Evolutionary conservation across 2,329 filamentous ascomycete species (phyloP), one percentile per base, ranked within the genome.

Genomic region (Alternaria brassicicola): DNA sequence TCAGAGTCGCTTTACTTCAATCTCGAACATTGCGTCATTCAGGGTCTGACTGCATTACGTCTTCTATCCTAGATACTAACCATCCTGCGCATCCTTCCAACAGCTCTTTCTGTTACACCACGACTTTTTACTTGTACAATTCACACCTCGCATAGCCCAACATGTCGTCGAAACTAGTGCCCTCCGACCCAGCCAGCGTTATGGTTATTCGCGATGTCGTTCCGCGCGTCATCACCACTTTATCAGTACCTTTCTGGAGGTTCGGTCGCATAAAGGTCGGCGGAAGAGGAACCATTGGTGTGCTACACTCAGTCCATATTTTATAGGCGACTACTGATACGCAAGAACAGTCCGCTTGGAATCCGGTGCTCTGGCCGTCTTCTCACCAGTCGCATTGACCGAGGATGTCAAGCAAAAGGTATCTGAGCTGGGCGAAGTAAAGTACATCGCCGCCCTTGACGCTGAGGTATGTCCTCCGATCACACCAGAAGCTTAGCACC

Each of bases 181-280:
- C 82, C 2, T 74, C 76, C n/a, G 88, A 94, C 69, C 93, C 93
- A 12, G 85, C 88, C 17, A 87, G 91, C 71, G 88, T 95, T 63
- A 96, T 97, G 89, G 92, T 97, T 61, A 94, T 96, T 71, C 91
- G 94, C 63, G 85, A 93, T 68, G 80, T 98, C 68, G 91, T 90
- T 2, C 90, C 91, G 13, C 88, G 89, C 66, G 67, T 67, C 26
- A 85, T 97, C 53, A 87, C 86, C 39, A 96, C 90, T 12, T 84
- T 93, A 68, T 93, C 90, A 9, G 85, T 93, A 2, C 95, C 95
- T 7, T 99, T 99, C 79, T 78, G 86, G 50, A 90, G 95, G 45
- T 91, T 91, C 71, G 93, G 93, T 49, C 82, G 81, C 48, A 79
- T 97, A 70, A 92, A 92, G 73, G 83, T 99, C 70, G 95, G 95